Evolutionary conservation across 306 rosid species (phyloP).

Genomic region (Medicago arabica): DNA sequence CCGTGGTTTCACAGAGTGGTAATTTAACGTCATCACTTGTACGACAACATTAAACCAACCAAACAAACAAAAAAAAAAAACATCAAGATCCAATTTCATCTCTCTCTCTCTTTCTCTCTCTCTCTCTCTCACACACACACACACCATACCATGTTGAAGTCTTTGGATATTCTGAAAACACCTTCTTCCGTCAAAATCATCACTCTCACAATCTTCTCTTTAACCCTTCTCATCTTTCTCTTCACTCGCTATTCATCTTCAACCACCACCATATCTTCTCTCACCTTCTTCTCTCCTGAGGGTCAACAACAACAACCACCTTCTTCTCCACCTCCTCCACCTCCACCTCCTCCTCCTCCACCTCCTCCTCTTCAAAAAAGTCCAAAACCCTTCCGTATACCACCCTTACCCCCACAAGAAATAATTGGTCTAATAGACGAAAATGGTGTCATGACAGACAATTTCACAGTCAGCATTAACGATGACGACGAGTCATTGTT

Average conservation of each 20-base stretch:
- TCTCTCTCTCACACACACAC: too few relatives aligned
- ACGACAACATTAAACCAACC: too few relatives aligned
- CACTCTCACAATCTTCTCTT: slow-evolving; percentile 53
- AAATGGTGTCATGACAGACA: slow-evolving; percentile 78
- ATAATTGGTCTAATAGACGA: slow-evolving; percentile 72
- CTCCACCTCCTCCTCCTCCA: background rate
- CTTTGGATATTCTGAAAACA: slow-evolving; percentile 49
- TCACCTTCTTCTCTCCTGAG: slow-evolving; percentile 37
- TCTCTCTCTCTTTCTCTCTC: background rate
- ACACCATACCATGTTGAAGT: background rate
- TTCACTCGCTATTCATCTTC: slow-evolving; percentile 41
- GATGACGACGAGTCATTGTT: slow-evolving; percentile 65
- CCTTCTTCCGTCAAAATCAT: slow-evolving; percentile 59
- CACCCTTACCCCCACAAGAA: slow-evolving; percentile 61
- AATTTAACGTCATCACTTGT: too few relatives aligned
- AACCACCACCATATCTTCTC: slow-evolving; percentile 3
- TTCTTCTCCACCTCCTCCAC: background rate
- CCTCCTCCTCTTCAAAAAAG: background rate
- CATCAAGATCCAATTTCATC: background rate
- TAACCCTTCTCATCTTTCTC: slow-evolving; percentile 58
- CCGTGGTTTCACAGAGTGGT: too few relatives aligned
- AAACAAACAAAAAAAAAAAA: too few relatives aligned
- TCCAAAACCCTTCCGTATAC: slow-evolving; percentile 2
- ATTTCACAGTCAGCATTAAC: slow-evolving; percentile 75
- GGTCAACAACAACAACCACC: background rate